phyloP scores from a whole-genome alignment of 805 yeast genomes.

The Torulaspora maleeae region DNA sequence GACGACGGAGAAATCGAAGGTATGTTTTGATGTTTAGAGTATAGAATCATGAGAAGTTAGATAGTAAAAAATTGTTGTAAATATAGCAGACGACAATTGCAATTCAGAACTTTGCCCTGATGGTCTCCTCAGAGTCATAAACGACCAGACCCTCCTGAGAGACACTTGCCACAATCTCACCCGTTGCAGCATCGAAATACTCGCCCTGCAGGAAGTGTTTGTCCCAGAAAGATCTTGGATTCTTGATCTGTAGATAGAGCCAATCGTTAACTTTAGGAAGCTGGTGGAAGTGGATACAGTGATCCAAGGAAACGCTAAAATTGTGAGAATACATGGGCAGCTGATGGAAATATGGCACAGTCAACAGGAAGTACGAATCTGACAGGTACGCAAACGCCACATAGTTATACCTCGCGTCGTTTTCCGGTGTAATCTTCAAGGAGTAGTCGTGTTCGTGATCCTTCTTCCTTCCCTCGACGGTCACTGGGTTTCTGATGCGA shows the following conservation, averaged over 20 bases:
- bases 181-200: constrained; percentile 44
- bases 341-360: constrained; percentile 49
- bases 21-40: constrained; percentile 44
- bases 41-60: constrained; percentile 1
- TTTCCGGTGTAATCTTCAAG: constrained; percentile 17
- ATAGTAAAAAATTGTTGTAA: background rate
- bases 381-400: constrained; percentile 57
- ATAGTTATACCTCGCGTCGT: constrained; percentile 41
- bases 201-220: constrained; percentile 57
- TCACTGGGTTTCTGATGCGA: constrained; percentile 19
- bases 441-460: constrained; percentile 1
- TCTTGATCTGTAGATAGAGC: constrained; percentile 47
- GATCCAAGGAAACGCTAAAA: constrained; percentile 61
- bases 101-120: constrained; percentile 22
- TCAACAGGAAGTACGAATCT: constrained; percentile 51
- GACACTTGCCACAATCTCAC: constrained; percentile 53
- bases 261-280: constrained; percentile 43
- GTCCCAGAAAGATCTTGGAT: constrained; percentile 47
- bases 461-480: background rate
- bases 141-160: constrained; percentile 58
- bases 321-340: constrained; percentile 43
- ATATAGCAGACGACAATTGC: background rate
- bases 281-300: constrained; percentile 60
- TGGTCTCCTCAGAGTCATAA: constrained; percentile 19
- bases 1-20: constrained; percentile 81